A percentile compares a stretch with the other conserved stretches of the same genome.
phyloP scores from a whole-genome alignment of 139 green algal species.

The Chloropicon primus region DNA sequence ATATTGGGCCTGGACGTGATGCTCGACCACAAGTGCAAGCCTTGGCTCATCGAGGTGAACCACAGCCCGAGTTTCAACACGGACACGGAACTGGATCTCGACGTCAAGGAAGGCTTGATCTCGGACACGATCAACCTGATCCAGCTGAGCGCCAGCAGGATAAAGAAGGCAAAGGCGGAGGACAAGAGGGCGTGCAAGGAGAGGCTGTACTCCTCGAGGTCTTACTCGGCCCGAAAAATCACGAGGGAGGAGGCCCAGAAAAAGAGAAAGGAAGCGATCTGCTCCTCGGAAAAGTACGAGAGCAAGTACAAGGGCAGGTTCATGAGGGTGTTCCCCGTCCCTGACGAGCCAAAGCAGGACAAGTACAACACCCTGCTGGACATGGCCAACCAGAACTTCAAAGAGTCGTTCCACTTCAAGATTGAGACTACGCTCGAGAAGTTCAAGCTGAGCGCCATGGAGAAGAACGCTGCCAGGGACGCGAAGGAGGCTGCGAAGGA shows the following conservation, averaged over 20 bases:
- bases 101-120: conserved; percentile 30
- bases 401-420: neutral
- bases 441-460: neutral
- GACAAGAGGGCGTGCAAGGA: neutral
- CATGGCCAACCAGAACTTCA: neutral
- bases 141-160: neutral
- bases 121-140: conserved; percentile 26
- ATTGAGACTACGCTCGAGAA: neutral
- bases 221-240: neutral
- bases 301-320: neutral
- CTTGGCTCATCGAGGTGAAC: conserved; percentile 37
- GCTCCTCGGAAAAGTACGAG: neutral
- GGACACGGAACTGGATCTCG: conserved; percentile 49
- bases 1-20: conserved; percentile 34
- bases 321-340: neutral
- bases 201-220: neutral
- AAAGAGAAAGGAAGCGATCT: neutral
- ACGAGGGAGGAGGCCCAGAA: conserved; percentile 2
- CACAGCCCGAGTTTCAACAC: conserved; percentile 59
- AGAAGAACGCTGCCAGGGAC: neutral
- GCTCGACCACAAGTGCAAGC: neutral
- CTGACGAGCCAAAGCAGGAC: neutral
- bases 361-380: neutral
- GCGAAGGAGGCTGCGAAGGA: neutral
- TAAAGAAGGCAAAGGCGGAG: conserved; percentile 4